Evolutionary conservation across 2,329 filamentous ascomycete species (phyloP).

Genomic region (Colletotrichum lupini): DNA sequence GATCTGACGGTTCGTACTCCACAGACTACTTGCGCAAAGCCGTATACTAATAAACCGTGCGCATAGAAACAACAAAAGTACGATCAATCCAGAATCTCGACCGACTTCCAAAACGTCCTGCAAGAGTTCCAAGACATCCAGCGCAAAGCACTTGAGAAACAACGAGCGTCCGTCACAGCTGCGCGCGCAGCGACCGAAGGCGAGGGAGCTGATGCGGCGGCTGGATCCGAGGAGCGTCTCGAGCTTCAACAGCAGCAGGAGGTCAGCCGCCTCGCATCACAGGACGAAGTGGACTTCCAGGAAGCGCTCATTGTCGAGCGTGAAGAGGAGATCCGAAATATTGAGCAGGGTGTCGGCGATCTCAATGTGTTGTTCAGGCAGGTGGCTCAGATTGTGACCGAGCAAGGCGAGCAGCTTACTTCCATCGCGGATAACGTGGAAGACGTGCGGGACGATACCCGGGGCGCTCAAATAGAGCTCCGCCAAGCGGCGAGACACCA

Average conservation of each 20-base stretch:
- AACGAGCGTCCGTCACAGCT: constrained; percentile 85
- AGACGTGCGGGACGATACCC: constrained; percentile 82
- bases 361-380: constrained; percentile 97
- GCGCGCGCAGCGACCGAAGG: constrained; percentile 82
- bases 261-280: constrained; percentile 83
- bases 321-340: constrained; percentile 96
- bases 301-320: constrained; percentile 95
- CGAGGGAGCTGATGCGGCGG: constrained; percentile 42
- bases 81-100: constrained; percentile 93
- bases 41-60: neutral
- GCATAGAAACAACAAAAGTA: constrained; percentile 91
- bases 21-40: neutral
- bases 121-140: constrained; percentile 95
- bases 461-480: constrained; percentile 87
- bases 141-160: constrained; percentile 88
- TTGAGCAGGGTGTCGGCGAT: constrained; percentile 95
- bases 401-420: constrained; percentile 90
- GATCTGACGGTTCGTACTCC: constrained; percentile 75
- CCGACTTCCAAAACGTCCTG: constrained; percentile 90
- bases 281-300: constrained; percentile 98
- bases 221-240: constrained; percentile 45
- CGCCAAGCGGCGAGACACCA: constrained; percentile 90
- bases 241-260: constrained; percentile 76
- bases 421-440: constrained; percentile 91
- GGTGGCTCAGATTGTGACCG: constrained; percentile 95